Conservation (phyloP, 768 basidiomycete species). For the Auriscalpium orientale region DNA sequence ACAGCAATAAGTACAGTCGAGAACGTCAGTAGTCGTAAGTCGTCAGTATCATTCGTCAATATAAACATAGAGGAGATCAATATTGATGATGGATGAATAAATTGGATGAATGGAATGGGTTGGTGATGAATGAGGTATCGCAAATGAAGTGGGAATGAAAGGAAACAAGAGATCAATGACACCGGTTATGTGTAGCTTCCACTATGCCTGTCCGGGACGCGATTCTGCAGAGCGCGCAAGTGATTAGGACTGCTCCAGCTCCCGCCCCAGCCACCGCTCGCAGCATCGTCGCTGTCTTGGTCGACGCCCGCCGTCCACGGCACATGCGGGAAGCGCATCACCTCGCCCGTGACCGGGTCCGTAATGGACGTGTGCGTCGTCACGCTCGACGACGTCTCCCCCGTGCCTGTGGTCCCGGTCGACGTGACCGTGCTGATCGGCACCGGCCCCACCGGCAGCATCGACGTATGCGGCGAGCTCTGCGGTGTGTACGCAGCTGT, state of each 20-base stretch:
- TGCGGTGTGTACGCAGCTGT: conserved; percentile 1
- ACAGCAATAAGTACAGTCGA: no score
- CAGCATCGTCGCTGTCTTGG: not conserved
- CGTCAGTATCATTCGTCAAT: no score
- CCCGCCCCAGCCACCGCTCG: conserved; percentile 4
- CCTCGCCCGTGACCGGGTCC: conserved; percentile 26
- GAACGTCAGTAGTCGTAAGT: no score
- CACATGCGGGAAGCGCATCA: conserved; percentile 20
- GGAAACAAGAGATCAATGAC: not conserved
- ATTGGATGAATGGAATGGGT: not conserved
- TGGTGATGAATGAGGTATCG: not conserved
- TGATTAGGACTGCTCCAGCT: conserved; percentile 12
- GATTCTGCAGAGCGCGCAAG: conserved; percentile 9
- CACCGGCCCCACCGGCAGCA: not conserved
- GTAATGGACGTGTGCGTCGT: conserved; percentile 24
- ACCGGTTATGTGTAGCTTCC: not conserved
- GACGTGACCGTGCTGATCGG: conserved; percentile 20
- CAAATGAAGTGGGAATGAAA: not conserved
- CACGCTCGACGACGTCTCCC: conserved; percentile 21
- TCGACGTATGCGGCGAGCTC: not conserved
- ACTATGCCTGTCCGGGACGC: conserved; percentile 1
- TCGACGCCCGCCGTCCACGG: conserved; percentile 12
- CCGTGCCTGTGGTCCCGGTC: conserved; percentile 18
- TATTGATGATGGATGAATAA: no score
- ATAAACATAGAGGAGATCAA: no score